Evolutionary conservation across 768 basidiomycete genomes (phyloP).

Genomic region (Crucibulum laeve): DNA sequence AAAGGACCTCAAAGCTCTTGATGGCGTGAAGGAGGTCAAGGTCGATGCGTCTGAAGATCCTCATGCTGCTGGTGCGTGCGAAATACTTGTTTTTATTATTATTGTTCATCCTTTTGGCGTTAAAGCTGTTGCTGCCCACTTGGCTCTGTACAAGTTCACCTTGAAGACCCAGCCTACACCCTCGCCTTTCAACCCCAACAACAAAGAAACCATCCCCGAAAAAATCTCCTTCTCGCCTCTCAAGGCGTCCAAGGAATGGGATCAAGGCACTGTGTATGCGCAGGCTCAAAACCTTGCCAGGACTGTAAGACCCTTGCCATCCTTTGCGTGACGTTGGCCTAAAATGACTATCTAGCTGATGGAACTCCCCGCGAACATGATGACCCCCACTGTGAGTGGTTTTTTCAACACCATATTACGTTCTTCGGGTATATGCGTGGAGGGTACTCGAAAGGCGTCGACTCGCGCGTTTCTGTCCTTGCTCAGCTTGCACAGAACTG

Average conservation of each 20-base stretch:
- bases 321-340: constrained; percentile 1
- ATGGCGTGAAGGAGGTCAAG: constrained; percentile 56
- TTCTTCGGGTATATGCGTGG: no score
- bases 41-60: constrained; percentile 66
- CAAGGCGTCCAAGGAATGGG: constrained; percentile 56
- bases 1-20: constrained; percentile 58
- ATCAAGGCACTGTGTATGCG: constrained; percentile 68
- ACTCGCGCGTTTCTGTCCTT: no score
- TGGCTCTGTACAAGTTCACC: constrained; percentile 73
- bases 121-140: constrained; percentile 71
- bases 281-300: constrained; percentile 77
- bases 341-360: constrained; percentile 46
- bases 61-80: constrained; percentile 67
- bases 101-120: constrained; percentile 2
- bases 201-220: constrained; percentile 44
- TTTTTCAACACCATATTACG: not conserved
- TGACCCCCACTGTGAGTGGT: constrained; percentile 70
- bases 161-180: constrained; percentile 66
- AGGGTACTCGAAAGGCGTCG: no score
- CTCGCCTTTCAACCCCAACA: constrained; percentile 60
- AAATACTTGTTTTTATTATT: not conserved
- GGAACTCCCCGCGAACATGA: constrained; percentile 83
- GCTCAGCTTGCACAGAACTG: no score
- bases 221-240: constrained; percentile 46
- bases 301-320: constrained; percentile 40